Evolutionary conservation across 805 yeast genomes (phyloP).

Genomic region (Ogataea sp.): DNA sequence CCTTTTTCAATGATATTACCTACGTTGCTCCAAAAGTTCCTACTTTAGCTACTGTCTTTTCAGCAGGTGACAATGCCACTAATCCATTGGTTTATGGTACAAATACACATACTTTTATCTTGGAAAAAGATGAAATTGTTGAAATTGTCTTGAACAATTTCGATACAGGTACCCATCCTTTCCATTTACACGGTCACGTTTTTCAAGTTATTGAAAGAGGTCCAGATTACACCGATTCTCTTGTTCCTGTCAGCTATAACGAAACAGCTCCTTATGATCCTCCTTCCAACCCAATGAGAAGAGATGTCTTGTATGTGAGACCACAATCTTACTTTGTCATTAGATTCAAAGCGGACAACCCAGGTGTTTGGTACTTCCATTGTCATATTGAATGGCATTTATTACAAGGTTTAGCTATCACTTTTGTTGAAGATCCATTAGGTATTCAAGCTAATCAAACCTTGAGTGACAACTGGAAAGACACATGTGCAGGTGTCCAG

Average conservation of each 20-base stretch:
- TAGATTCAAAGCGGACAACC: slow-evolving; percentile 87
- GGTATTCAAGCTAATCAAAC: slow-evolving; percentile 54
- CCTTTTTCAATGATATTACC: slow-evolving; percentile 88
- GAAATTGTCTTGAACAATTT: slow-evolving; percentile 79
- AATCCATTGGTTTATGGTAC: slow-evolving; percentile 61
- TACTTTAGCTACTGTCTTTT: slow-evolving; percentile 66
- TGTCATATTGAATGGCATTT: slow-evolving; percentile 99
- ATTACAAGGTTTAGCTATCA: slow-evolving; percentile 83
- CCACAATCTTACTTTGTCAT: slow-evolving; percentile 82
- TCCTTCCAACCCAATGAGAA: slow-evolving; percentile 72
- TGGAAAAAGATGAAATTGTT: slow-evolving; percentile 58
- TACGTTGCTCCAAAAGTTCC: slow-evolving; percentile 83
- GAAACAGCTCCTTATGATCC: slow-evolving; percentile 39
- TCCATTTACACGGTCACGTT: slow-evolving; percentile 92
- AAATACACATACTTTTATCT: slow-evolving; percentile 67
- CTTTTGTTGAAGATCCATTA: slow-evolving; percentile 76
- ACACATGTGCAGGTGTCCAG: slow-evolving; percentile 51
- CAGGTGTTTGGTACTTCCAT: slow-evolving; percentile 99
- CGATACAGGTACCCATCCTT: slow-evolving; percentile 93
- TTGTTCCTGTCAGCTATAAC: slow-evolving; percentile 50
- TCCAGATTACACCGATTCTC: slow-evolving; percentile 45
- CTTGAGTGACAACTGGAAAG: slow-evolving; percentile 51
- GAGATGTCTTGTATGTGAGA: slow-evolving; percentile 75
- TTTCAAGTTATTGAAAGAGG: slow-evolving; percentile 82
- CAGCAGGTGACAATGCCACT: slow-evolving; percentile 53